phyloP scores from a whole-genome alignment of 2,329 filamentous ascomycete genomes.

The Ampelomyces quisqualis region DNA sequence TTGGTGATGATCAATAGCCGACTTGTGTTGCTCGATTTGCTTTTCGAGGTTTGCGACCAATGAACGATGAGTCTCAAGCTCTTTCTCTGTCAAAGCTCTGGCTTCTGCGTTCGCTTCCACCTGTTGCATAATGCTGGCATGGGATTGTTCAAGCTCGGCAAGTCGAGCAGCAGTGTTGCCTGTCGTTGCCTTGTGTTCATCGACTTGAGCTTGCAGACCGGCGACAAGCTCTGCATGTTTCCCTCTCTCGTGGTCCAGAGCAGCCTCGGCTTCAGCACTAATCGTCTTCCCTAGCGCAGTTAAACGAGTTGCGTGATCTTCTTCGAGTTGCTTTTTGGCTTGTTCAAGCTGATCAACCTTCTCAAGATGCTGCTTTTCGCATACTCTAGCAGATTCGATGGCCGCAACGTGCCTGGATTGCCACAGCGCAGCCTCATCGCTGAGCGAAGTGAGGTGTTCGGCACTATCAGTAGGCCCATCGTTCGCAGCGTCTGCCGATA shows the following conservation, averaged over 20 bases:
- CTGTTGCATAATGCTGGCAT: constrained; percentile 65
- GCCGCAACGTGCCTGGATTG: constrained; percentile 72
- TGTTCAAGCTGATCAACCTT: constrained; percentile 74
- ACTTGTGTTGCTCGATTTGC: constrained; percentile 59
- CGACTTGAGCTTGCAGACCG: constrained; percentile 69
- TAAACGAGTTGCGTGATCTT: constrained; percentile 33
- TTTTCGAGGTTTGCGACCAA: constrained; percentile 58
- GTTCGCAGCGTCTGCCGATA: constrained; percentile 7
- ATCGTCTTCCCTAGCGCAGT: constrained; percentile 34
- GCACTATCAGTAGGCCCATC: constrained; percentile 48
- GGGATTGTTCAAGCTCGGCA: constrained; percentile 70
- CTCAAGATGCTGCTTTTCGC: constrained; percentile 69
- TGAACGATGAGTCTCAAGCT: constrained; percentile 53
- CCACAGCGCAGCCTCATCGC: constrained; percentile 72
- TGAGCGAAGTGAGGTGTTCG: constrained; percentile 63
- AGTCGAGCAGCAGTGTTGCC: constrained; percentile 68
- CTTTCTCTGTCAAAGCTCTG: constrained; percentile 57
- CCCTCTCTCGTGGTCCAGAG: constrained; percentile 45
- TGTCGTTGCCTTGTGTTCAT: constrained; percentile 76
- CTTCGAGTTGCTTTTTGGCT: constrained; percentile 48
- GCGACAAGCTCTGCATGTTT: constrained; percentile 56
- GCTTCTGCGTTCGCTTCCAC: constrained; percentile 66
- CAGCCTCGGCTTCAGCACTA: constrained; percentile 29
- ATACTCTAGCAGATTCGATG: constrained; percentile 68
- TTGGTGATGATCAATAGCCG: constrained; percentile 56